Evolutionary conservation across 139 green algal genomes (phyloP).

Genomic region (Chlamydomonas sp.): DNA sequence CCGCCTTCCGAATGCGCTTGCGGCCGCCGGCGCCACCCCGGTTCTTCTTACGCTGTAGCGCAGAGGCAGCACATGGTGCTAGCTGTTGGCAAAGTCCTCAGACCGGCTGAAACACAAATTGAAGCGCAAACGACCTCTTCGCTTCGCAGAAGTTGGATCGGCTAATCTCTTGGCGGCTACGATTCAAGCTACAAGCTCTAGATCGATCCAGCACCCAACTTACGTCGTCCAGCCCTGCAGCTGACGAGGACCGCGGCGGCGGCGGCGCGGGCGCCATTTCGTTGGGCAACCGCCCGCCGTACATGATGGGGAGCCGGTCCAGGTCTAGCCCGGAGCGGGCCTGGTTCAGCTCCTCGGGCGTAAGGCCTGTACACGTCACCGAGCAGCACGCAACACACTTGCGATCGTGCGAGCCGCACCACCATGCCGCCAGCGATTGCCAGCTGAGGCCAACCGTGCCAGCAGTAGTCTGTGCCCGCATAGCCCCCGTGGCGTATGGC

Average conservation of each 20-base stretch:
- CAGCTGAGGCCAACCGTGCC: too few species aligned
- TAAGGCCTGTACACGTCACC: background rate
- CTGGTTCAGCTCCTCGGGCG: conserved; percentile 24
- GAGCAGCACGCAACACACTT: background rate
- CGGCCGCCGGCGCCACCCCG: too few species aligned
- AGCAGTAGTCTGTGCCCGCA: too few species aligned
- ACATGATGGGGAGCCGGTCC: conserved; percentile 30
- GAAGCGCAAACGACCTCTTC: too few species aligned
- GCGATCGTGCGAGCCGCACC: conserved; percentile 1
- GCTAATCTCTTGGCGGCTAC: too few species aligned
- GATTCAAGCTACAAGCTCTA: too few species aligned
- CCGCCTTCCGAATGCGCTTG: too few species aligned
- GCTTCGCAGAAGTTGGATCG: too few species aligned
- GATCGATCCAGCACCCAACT: background rate
- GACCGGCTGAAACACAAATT: too few species aligned
- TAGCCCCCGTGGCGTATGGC: too few species aligned
- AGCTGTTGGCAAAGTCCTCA: too few species aligned
- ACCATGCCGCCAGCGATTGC: background rate
- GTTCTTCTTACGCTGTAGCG: background rate
- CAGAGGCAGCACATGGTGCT: too few species aligned
- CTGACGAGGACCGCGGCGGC: background rate
- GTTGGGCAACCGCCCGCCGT: conserved; percentile 32
- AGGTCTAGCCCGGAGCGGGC: conserved; percentile 22
- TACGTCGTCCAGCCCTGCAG: background rate
- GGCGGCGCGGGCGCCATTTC: conserved; percentile 12